These are phyloP conservation scores for Trichoderma sp. DNA, from an alignment of 2,329 filamentous ascomycete species.

Conservation along the genomic window DNA sequence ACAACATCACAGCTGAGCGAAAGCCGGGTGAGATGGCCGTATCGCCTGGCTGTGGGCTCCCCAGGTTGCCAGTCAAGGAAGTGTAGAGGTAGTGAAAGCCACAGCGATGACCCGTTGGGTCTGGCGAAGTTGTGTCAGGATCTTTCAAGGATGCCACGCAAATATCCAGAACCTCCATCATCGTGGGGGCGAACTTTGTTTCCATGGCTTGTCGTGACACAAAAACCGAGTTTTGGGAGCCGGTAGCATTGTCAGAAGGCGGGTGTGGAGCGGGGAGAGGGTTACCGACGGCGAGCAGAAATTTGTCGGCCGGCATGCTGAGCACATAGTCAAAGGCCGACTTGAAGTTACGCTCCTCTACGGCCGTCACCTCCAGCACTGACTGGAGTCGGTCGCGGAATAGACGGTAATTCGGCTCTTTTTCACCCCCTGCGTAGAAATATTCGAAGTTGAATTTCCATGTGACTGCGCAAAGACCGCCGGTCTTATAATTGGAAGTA, in stretches of 20 bases:
- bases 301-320: background rate
- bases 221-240: background rate
- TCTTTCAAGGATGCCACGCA: background rate
- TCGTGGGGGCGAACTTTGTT: background rate
- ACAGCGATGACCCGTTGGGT: background rate
- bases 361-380: background rate
- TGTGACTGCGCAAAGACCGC: background rate
- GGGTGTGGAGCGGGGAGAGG: background rate
- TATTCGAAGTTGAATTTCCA: background rate
- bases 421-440: background rate
- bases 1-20: background rate
- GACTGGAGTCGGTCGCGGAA: background rate
- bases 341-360: background rate
- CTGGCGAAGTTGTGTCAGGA: background rate
- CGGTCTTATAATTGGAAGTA: background rate
- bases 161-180: background rate
- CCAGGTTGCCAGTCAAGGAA: background rate
- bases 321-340: background rate
- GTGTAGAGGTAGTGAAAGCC: background rate
- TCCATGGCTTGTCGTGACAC: background rate
- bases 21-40: background rate
- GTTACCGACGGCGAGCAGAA: background rate
- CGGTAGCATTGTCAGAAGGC: background rate
- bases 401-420: background rate
- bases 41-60: background rate